These are phyloP conservation scores for Dionaea muscipula DNA, from an alignment of 179 eudicot species.

Conservation along the genomic window DNA sequence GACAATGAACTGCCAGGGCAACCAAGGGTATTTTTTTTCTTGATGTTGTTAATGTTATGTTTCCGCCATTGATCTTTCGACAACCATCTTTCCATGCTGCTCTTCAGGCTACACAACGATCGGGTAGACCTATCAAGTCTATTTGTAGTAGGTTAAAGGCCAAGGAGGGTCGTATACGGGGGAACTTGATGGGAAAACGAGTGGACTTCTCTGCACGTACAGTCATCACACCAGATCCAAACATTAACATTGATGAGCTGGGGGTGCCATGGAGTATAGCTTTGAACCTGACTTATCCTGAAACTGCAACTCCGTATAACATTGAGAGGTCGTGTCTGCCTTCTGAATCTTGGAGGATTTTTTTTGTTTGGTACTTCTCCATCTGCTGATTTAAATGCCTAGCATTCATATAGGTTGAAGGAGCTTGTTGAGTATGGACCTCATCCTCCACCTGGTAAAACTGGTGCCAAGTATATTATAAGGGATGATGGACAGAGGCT, in stretches of 20 bases:
- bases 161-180: slow-evolving; percentile 95
- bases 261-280: slow-evolving; percentile 99
- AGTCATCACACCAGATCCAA: slow-evolving; percentile 97
- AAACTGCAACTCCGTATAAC: slow-evolving; percentile 95
- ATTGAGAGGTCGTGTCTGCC: slow-evolving; percentile 59
- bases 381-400: slow-evolving; percentile 1
- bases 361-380: slow-evolving; percentile 2
- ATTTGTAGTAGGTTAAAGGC: slow-evolving; percentile 96
- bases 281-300: slow-evolving; percentile 91
- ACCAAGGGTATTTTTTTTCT: slow-evolving; percentile 58
- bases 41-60: not conserved
- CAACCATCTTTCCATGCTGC: not conserved
- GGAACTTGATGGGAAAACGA: slow-evolving; percentile 96
- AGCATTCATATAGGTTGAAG: slow-evolving; percentile 45
- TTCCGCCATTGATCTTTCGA: not conserved
- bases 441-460: slow-evolving; percentile 99
- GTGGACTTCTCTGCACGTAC: slow-evolving; percentile 99
- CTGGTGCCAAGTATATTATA: slow-evolving; percentile 95
- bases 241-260: slow-evolving; percentile 82
- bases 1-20: slow-evolving; percentile 99
- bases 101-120: slow-evolving; percentile 86
- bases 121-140: slow-evolving; percentile 93
- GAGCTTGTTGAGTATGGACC: slow-evolving; percentile 99
- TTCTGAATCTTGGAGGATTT: not conserved
- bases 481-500: slow-evolving; percentile 99